Conservation (phyloP, 192 early-diverging fungal species). For the Mortierella hygrophila region DNA sequence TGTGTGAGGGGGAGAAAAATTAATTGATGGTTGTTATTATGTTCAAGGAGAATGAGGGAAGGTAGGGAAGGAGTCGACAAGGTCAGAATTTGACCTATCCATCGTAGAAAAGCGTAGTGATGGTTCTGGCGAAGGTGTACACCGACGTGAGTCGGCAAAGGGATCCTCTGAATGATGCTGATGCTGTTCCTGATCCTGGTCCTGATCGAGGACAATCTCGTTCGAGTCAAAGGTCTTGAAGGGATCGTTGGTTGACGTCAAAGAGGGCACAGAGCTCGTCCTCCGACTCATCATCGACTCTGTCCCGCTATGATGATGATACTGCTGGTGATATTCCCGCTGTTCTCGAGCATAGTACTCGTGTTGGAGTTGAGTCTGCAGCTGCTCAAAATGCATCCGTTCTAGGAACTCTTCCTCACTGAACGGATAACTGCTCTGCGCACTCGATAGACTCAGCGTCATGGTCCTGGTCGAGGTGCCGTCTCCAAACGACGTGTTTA, state of each 20-base stretch:
- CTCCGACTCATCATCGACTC: conserved; percentile 18
- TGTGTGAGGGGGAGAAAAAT: background rate
- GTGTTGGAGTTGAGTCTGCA: conserved; percentile 27
- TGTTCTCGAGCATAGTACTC: conserved; percentile 16
- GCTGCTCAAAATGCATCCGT: conserved; percentile 17
- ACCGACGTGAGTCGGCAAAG: background rate
- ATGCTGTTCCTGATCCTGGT: background rate
- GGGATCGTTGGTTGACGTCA: conserved; percentile 52
- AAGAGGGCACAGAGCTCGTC: conserved; percentile 30
- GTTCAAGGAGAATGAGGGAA: background rate
- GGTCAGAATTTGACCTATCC: conserved; percentile 1
- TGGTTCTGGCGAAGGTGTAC: background rate
- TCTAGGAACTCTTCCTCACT: conserved; percentile 38
- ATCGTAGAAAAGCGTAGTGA: background rate
- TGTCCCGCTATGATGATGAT: conserved; percentile 2
- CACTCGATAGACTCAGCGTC: conserved; percentile 26
- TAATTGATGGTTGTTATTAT: background rate
- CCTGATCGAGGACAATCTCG: background rate
- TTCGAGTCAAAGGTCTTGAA: conserved; percentile 55
- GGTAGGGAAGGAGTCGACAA: background rate
- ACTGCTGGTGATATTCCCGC: background rate
- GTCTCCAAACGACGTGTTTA: conserved; percentile 10
- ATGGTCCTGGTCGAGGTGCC: conserved; percentile 13
- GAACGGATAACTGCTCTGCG: conserved; percentile 22
- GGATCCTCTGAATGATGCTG: background rate